Percentiles rank a stretch among this genome's conserved stretches.
These are phyloP conservation scores for Wickerhamiella siamensis DNA, from an alignment of 805 yeast genomes.

Conservation along the genomic window DNA sequence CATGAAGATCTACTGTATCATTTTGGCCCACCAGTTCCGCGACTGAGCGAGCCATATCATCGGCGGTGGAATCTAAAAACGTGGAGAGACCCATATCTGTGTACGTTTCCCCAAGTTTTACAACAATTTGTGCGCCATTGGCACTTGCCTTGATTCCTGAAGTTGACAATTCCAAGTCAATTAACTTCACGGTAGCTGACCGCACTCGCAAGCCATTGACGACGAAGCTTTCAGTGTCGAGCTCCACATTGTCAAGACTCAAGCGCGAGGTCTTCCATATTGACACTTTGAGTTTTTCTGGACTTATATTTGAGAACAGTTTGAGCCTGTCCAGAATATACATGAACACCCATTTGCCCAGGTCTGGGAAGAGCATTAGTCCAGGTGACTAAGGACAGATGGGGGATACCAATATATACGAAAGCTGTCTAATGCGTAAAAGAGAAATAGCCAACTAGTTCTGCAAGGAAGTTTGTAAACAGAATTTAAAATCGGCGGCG, in stretches of 20 bases:
- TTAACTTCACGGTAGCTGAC: conserved; percentile 41
- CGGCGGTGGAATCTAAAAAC: conserved; percentile 12
- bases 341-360: conserved; percentile 67
- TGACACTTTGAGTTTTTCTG: conserved; percentile 70
- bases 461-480: too few species aligned
- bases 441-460: too few species aligned
- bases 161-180: conserved; percentile 47
- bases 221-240: conserved; percentile 57
- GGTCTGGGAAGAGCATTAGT: conserved; percentile 29
- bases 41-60: conserved; percentile 9
- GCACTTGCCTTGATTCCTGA: conserved; percentile 55
- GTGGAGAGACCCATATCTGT: conserved; percentile 17
- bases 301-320: conserved; percentile 66
- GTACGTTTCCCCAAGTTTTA: conserved; percentile 5
- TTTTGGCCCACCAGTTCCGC: conserved; percentile 1
- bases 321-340: conserved; percentile 72
- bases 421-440: too few species aligned
- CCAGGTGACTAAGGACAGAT: background rate
- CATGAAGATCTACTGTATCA: conserved; percentile 9
- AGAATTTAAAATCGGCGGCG: background rate
- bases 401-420: background rate
- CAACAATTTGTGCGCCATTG: conserved; percentile 37
- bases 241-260: conserved; percentile 40
- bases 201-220: conserved; percentile 47
- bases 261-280: conserved; percentile 37